These are phyloP conservation scores for Phytopythium helicoides DNA, from an alignment of 352 stramenopile species.

Conservation along the genomic window DNA sequence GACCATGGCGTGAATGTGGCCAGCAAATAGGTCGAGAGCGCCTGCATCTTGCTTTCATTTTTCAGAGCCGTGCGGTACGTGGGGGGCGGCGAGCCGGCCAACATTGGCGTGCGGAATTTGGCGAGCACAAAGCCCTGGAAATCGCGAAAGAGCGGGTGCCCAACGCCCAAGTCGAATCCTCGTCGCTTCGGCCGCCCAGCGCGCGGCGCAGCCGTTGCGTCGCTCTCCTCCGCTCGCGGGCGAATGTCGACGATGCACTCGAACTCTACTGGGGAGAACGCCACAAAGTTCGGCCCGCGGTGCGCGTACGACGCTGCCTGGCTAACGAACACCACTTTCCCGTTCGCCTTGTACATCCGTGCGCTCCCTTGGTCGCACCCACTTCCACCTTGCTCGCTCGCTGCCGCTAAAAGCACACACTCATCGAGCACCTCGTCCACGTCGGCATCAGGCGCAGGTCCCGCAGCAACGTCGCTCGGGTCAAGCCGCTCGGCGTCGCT, in stretches of 20 bases:
- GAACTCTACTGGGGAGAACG: not conserved
- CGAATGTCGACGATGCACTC: not conserved
- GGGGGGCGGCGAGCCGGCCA: constrained; percentile 10
- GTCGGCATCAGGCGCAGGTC: not conserved
- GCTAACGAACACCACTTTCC: not conserved
- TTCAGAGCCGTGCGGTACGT: too few relatives aligned
- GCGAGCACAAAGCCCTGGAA: constrained; percentile 15
- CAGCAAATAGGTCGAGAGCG: constrained; percentile 1
- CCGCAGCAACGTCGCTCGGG: not conserved
- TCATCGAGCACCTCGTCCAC: not conserved
- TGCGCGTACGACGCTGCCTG: not conserved
- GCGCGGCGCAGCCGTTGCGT: not conserved
- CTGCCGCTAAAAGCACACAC: too few relatives aligned
- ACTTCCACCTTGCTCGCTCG: not conserved
- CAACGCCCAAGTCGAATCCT: constrained; percentile 6
- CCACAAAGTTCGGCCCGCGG: not conserved
- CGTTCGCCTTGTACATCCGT: not conserved
- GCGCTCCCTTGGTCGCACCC: not conserved
- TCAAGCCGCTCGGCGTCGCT: too few relatives aligned
- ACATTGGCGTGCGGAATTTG: constrained; percentile 16
- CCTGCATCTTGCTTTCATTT: constrained; percentile 6
- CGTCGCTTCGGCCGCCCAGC: not conserved
- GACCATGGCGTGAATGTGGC: constrained; percentile 1
- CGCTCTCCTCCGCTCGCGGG: not conserved
- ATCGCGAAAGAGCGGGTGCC: constrained; percentile 1